Base-by-base conservation (phyloP, 495 filamentous ascomycete species). In the Lasiosphaeria hispida region DNA sequence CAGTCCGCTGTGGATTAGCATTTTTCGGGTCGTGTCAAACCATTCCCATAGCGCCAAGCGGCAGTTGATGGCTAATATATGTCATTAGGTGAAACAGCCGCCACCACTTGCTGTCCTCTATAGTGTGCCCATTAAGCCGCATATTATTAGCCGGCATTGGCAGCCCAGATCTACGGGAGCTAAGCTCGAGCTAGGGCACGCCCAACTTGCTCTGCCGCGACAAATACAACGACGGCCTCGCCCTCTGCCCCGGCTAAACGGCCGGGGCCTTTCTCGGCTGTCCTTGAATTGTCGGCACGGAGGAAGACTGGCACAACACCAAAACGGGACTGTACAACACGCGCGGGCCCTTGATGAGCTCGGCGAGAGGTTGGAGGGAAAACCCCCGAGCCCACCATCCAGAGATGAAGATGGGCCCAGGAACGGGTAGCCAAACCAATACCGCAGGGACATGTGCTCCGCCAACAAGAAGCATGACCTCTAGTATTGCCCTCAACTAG, bases 11-110 rank as follows among this genome's bases (percentile, higher is more conserved):
- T 15, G 33, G 35, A 30, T 54, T 34, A 8, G 13, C 19, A 11
- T 14, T 10, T 43, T 13, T 34, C 40, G 33, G 43, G 41, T 35
- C 39, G 18, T 8, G 17, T 33, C 39, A 17, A 54, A 34, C 13
- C 45, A n/a, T 39, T 49, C 15, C 47, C 53, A 35, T 36, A 47
- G 47, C 33, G 61, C 61, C 60, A 67, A 67, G 63, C 62, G 66
- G 59, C 53, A 65, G 66, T 62, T 62, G 66, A 60, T 70, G 63
- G 65, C 39, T 63, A 66, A 66, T 68, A 58, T 64, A 48, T 50
- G 13, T 35, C 44, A 40, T 57, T 39, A 39, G 47, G 18, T 49
- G 59, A 61, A 61, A 61, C 59, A 48, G 59, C 55, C 42, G 49
- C 47, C 13, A 44, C 54, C 34, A 50, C 41, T 63, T 48, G 44